phyloP scores from a whole-genome alignment of 352 stramenopile genomes.

The Thalassiosira livingstoniorum region DNA sequence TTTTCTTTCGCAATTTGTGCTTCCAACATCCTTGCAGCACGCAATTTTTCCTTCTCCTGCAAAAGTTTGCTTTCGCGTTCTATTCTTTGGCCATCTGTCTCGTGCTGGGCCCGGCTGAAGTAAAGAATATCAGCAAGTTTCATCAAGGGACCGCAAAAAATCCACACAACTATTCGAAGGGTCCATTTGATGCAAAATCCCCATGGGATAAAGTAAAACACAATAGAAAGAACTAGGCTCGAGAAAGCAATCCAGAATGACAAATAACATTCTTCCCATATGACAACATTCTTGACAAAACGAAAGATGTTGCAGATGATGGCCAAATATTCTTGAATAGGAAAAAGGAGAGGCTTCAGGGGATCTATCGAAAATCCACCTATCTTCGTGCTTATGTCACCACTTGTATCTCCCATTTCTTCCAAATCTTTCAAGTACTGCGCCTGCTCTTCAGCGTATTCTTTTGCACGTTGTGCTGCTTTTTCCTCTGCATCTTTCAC shows the following conservation, averaged over 20 bases:
- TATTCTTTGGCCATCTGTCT: conserved; percentile 55
- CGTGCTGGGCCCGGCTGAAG: conserved; percentile 52
- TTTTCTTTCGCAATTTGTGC: conserved; percentile 64
- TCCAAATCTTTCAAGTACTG: conserved; percentile 70
- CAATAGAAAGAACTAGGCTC: conserved; percentile 58
- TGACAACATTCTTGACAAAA: conserved; percentile 54
- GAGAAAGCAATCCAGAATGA: conserved; percentile 72
- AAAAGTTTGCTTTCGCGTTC: conserved; percentile 46
- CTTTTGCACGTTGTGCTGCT: conserved; percentile 45
- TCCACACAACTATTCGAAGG: conserved; percentile 68
- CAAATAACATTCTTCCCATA: conserved; percentile 77
- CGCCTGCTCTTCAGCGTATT: conserved; percentile 65
- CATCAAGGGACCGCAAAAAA: conserved; percentile 80
- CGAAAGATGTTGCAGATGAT: conserved; percentile 51
- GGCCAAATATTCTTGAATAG: conserved; percentile 65
- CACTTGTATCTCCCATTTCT: conserved; percentile 56
- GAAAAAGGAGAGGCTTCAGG: conserved; percentile 53
- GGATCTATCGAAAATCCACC: conserved; percentile 53
- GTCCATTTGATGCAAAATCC: conserved; percentile 70
- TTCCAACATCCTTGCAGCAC: conserved; percentile 53
- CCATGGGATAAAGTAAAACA: conserved; percentile 77
- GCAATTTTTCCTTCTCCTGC: conserved; percentile 41
- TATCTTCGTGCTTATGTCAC: conserved; percentile 41
- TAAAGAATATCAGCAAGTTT: conserved; percentile 78
- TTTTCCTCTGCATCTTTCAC: conserved; percentile 61